phyloP scores from a whole-genome alignment of 2,329 filamentous ascomycete genomes.

The Aspergillus costaricaensis region DNA sequence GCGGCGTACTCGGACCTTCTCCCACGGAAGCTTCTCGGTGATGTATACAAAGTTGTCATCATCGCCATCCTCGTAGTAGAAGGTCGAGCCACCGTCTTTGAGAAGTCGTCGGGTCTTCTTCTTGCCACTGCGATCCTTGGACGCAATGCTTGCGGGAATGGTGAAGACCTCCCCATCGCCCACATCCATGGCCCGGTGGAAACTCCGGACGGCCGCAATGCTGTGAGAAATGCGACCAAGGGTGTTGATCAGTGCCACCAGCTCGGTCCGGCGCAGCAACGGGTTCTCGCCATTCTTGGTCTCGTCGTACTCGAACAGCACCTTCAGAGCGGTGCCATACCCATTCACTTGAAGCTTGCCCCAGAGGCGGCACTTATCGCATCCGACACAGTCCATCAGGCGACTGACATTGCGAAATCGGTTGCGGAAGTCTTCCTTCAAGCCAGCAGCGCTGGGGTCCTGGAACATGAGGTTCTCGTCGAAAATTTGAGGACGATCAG shows the following conservation, averaged over 20 bases:
- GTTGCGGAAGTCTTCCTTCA: conserved; percentile 97
- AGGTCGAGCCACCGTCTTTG: conserved; percentile 37
- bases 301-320: conserved; percentile 90
- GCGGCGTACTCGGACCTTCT: conserved; percentile 25
- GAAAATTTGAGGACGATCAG: conserved; percentile 73
- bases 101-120: conserved; percentile 23
- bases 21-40: conserved; percentile 36
- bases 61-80: conserved; percentile 45
- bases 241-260: conserved; percentile 94
- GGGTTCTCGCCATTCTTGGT: conserved; percentile 65
- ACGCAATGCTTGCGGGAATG: conserved; percentile 29
- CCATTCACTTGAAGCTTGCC: conserved; percentile 94
- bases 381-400: conserved; percentile 97
- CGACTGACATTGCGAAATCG: conserved; percentile 96
- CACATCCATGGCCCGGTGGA: conserved; percentile 56
- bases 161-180: conserved; percentile 36
- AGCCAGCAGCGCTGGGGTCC: conserved; percentile 61
- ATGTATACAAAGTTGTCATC: conserved; percentile 41
- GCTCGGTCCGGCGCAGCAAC: conserved; percentile 79
- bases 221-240: conserved; percentile 84
- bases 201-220: conserved; percentile 71
- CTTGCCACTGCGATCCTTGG: conserved; percentile 23
- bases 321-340: conserved; percentile 91
- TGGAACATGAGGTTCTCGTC: conserved; percentile 96
- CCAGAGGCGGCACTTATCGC: conserved; percentile 98